Conservation (phyloP, 495 filamentous ascomycete genomes). For the Thozetella sp. region DNA sequence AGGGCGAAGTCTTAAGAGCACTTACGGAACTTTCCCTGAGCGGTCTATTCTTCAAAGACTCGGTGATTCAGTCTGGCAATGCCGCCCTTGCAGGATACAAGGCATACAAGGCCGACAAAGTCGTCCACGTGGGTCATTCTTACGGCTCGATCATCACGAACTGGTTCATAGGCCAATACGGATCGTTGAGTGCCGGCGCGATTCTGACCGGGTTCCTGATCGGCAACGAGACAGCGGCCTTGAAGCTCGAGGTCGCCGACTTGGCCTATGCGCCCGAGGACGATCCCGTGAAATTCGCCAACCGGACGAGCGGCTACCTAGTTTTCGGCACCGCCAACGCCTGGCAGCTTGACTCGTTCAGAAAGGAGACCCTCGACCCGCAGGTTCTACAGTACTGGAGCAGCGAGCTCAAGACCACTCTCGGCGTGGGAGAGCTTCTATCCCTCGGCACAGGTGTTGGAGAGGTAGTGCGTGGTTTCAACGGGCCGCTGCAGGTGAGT, state of each 20-base stretch:
- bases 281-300: conserved; percentile 1
- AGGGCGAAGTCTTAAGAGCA: conserved; percentile 36
- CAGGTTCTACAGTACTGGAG: conserved; percentile 20
- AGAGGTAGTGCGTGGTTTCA: conserved; percentile 11
- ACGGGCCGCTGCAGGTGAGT: conserved; percentile 24
- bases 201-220: conserved; percentile 29
- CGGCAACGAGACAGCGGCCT: conserved; percentile 9
- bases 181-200: conserved; percentile 20
- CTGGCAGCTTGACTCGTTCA: conserved; percentile 14
- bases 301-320: conserved; percentile 19
- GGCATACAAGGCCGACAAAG: conserved; percentile 23
- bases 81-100: conserved; percentile 5
- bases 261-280: conserved; percentile 11
- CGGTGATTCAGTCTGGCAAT: not conserved
- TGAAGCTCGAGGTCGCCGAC: conserved; percentile 25
- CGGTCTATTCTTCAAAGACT: conserved; percentile 10
- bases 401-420: conserved; percentile 20
- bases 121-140: conserved; percentile 42
- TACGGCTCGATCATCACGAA: conserved; percentile 27
- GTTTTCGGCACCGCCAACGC: conserved; percentile 21
- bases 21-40: conserved; percentile 28
- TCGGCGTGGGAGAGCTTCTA: conserved; percentile 22
- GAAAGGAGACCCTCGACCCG: conserved; percentile 18
- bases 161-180: conserved; percentile 19
- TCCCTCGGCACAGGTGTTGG: conserved; percentile 12